Conservation (phyloP, 2,329 filamentous ascomycete species). For the Fusarium lateritium region DNA sequence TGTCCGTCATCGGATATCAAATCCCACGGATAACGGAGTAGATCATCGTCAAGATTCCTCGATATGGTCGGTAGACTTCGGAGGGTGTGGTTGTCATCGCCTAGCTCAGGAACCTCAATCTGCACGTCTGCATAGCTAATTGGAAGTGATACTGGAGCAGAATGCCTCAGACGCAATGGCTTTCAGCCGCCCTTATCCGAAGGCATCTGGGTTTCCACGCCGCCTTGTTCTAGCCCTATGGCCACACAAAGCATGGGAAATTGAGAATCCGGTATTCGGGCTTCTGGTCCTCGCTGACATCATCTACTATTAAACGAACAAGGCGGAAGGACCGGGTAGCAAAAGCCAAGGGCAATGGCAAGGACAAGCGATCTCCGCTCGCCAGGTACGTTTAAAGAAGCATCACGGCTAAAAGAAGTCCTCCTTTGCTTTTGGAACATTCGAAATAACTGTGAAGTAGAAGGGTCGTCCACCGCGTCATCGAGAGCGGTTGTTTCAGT, state of each 20-base stretch:
- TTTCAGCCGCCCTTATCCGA: neutral
- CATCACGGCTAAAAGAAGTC: neutral
- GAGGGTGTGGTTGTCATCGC: conserved; percentile 28
- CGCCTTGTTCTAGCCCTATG: neutral
- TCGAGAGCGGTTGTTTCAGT: conserved; percentile 28
- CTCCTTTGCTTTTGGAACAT: conserved; percentile 1
- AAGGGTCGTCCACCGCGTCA: neutral
- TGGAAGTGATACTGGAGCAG: neutral
- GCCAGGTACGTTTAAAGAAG: neutral
- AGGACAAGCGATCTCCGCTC: neutral
- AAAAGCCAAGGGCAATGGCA: neutral
- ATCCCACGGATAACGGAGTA: conserved; percentile 3
- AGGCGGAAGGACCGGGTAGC: neutral
- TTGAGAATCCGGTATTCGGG: conserved; percentile 18
- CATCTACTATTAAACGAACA: neutral
- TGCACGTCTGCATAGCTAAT: neutral
- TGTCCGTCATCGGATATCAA: conserved; percentile 13
- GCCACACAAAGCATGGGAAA: conserved; percentile 6
- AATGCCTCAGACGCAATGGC: conserved; percentile 6
- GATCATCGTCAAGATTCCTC: conserved; percentile 9
- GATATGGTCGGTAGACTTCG: neutral
- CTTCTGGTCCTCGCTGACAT: conserved; percentile 1
- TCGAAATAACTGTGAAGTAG: neutral
- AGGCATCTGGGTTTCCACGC: neutral
- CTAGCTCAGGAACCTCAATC: conserved; percentile 21